A percentile compares a stretch with the other conserved stretches of the same genome.
These are phyloP conservation scores for Keithomyces neogunnii DNA, from an alignment of 2,329 filamentous ascomycete genomes.

Conservation along the genomic window DNA sequence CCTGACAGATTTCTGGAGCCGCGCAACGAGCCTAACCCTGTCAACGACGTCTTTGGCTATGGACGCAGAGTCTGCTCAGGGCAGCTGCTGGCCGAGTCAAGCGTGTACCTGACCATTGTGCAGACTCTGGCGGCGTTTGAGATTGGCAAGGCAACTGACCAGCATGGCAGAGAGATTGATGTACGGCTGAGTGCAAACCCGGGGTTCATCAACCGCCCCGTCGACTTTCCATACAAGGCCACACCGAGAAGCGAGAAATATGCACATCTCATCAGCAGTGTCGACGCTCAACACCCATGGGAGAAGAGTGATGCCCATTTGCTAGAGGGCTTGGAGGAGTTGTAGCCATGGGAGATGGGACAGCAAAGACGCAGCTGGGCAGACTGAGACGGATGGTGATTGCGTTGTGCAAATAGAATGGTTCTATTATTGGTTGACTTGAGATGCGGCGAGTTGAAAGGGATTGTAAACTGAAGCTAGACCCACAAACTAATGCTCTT, in stretches of 20 bases:
- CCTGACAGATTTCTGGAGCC: slow-evolving; percentile 23
- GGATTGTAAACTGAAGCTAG: no score
- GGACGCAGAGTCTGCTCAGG: slow-evolving; percentile 28
- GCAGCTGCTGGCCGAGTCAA: slow-evolving; percentile 19
- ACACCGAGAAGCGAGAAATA: slow-evolving; percentile 5
- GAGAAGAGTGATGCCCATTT: slow-evolving; percentile 4
- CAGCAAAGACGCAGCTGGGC: no score
- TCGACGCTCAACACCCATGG: slow-evolving; percentile 3
- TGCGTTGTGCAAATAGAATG: no score
- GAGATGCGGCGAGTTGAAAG: no score
- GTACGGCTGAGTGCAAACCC: not conserved
- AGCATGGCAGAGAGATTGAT: slow-evolving; percentile 27
- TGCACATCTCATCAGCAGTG: not conserved
- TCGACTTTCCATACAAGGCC: slow-evolving; percentile 1
- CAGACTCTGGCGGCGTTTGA: slow-evolving; percentile 38
- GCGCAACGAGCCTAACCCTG: slow-evolving; percentile 20
- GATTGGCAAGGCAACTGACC: slow-evolving; percentile 17
- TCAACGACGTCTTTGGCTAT: slow-evolving; percentile 21
- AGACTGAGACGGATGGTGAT: no score
- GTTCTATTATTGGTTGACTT: no score
- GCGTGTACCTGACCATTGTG: slow-evolving; percentile 24
- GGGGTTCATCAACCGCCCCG: slow-evolving; percentile 1
- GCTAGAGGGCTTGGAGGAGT: not conserved
- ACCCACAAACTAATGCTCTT: no score
- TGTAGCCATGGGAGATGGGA: no score